phyloP scores from a whole-genome alignment of 2,329 filamentous ascomycete species.

The Lachnellula arida region DNA sequence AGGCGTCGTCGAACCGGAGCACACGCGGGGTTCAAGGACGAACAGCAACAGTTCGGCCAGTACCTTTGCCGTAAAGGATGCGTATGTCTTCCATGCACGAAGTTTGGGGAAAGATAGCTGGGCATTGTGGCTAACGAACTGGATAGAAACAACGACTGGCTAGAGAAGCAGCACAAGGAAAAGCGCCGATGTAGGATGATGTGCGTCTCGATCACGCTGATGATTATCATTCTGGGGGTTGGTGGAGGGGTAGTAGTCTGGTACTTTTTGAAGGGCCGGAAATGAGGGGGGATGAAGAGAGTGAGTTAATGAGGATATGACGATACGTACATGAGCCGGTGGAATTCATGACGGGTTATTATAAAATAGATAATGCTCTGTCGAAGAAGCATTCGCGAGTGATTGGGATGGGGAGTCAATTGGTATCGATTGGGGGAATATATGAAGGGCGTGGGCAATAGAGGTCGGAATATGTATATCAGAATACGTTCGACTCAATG shows the following conservation, averaged over 20 bases:
- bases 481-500: no score
- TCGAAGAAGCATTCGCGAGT: background rate
- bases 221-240: slow-evolving; percentile 20
- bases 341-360: background rate
- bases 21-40: background rate
- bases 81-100: slow-evolving; percentile 1
- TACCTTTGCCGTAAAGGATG: slow-evolving; percentile 16
- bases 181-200: slow-evolving; percentile 26
- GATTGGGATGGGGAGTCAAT: background rate
- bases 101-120: background rate
- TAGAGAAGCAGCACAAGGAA: slow-evolving; percentile 29
- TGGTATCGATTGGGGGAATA: background rate
- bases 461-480: no score
- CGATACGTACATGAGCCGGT: background rate
- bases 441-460: no score
- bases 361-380: background rate
- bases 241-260: slow-evolving; percentile 25
- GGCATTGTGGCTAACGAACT: background rate
- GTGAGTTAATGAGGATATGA: background rate
- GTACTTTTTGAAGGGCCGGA: slow-evolving; percentile 20
- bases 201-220: slow-evolving; percentile 21
- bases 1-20: slow-evolving; percentile 1
- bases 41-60: slow-evolving; percentile 13
- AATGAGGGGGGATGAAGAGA: background rate
- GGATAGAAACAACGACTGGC: slow-evolving; percentile 29